Percentiles rank a stretch among this genome's conserved stretches.
Evolutionary conservation across 108 stramenopile species (phyloP).

Genomic region (Nitzschia palea): DNA sequence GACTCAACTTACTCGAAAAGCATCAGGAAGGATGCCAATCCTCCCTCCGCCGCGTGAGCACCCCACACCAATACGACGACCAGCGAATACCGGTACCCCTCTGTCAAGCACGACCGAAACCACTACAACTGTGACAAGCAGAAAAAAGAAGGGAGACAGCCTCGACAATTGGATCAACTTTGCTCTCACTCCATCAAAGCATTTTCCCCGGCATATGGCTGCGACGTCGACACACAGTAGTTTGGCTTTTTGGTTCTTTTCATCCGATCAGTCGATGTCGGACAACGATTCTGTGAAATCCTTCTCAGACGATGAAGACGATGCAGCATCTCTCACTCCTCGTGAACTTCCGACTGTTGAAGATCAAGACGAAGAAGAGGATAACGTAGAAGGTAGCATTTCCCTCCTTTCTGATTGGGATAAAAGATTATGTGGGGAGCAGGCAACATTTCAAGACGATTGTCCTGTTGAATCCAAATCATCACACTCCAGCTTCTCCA

Average conservation of each 20-base stretch:
- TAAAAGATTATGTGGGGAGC: background rate
- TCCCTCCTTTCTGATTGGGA: background rate
- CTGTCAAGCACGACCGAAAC: background rate
- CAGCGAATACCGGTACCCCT: background rate
- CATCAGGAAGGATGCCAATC: background rate
- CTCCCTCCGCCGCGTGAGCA: constrained; percentile 13
- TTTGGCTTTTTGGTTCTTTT: constrained; percentile 13
- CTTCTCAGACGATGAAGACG: constrained; percentile 7
- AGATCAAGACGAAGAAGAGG: background rate
- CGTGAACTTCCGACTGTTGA: background rate
- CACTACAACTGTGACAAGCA: too few relatives aligned
- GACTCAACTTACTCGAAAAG: background rate
- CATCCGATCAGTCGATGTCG: background rate
- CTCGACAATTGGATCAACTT: constrained; percentile 7
- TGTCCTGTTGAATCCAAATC: background rate
- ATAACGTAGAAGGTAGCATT: constrained; percentile 7
- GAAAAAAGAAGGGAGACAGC: too few relatives aligned
- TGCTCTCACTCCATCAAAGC: constrained; percentile 5
- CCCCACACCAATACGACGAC: constrained; percentile 5
- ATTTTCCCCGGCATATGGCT: background rate
- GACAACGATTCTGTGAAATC: constrained; percentile 9
- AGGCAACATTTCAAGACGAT: background rate
- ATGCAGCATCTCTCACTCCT: background rate
- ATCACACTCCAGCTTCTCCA: background rate
- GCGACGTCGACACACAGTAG: constrained; percentile 1